phyloP scores from a whole-genome alignment of 1,284 basidiomycete genomes.

The Bondarzewia mesenterica region DNA sequence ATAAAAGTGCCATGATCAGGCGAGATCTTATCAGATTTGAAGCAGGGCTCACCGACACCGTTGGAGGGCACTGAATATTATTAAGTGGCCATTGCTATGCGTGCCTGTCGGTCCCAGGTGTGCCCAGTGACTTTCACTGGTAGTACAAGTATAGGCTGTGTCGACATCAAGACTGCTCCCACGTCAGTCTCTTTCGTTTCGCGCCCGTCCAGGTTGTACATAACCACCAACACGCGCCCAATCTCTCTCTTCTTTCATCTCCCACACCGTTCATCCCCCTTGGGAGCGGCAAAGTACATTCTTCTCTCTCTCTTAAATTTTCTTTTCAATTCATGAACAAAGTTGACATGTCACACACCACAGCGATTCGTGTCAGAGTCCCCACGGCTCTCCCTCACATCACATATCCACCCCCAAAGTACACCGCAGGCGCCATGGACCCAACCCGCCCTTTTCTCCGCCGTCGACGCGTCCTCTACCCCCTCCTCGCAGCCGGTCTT shows the following conservation, averaged over 20 bases:
- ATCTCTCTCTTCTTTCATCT: neutral
- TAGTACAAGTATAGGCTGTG: neutral
- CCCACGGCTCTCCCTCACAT: neutral
- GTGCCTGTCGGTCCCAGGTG: too few relatives aligned
- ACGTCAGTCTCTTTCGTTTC: neutral
- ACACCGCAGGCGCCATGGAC: neutral
- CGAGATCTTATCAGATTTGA: neutral
- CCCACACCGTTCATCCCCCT: neutral
- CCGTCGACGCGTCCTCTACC: conserved; percentile 35
- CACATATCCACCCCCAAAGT: neutral
- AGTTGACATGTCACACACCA: neutral
- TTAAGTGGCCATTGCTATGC: neutral
- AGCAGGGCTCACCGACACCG: too few relatives aligned
- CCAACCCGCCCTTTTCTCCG: conserved; percentile 12
- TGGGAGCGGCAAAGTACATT: too few relatives aligned
- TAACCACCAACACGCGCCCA: neutral
- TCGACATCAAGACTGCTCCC: neutral
- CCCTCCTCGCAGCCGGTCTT: conserved; percentile 20
- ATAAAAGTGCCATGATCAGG: neutral
- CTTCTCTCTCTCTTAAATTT: neutral
- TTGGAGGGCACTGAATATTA: neutral
- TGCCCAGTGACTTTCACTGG: too few relatives aligned
- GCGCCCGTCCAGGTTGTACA: neutral
- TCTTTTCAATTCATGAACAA: neutral
- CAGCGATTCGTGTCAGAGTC: neutral